These are phyloP conservation scores for Aquanectria penicillioides DNA, from an alignment of 2,329 filamentous ascomycete species.

Conservation along the genomic window DNA sequence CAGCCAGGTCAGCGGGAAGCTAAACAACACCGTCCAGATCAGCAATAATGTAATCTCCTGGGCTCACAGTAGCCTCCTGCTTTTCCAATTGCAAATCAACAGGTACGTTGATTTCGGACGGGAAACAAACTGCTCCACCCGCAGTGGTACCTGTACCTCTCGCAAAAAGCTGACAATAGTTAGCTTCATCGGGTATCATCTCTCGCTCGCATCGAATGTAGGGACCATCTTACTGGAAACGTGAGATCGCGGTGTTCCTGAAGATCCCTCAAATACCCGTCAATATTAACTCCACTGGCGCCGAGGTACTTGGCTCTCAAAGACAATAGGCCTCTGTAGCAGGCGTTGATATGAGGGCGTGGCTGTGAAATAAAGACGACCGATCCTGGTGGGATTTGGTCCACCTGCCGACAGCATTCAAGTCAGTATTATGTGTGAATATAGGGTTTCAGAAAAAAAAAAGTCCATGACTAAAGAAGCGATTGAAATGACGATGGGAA, in stretches of 20 bases:
- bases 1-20: slow-evolving; percentile 9
- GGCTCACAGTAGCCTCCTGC: slow-evolving; percentile 28
- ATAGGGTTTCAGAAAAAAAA: no score
- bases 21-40: slow-evolving; percentile 23
- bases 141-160: slow-evolving; percentile 21
- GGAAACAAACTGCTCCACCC: slow-evolving; percentile 14
- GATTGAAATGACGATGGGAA: no score
- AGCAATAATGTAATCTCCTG: slow-evolving; percentile 16
- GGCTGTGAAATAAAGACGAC: slow-evolving; percentile 28
- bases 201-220: no score
- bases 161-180: slow-evolving; percentile 5
- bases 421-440: no score
- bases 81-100: slow-evolving; percentile 25
- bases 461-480: no score
- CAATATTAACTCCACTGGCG: slow-evolving; percentile 16
- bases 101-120: slow-evolving; percentile 13
- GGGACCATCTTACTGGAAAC: slow-evolving; percentile 17
- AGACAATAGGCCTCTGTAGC: slow-evolving; percentile 29
- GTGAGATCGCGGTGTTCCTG: slow-evolving; percentile 28
- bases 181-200: no score
- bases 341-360: slow-evolving; percentile 15
- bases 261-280: slow-evolving; percentile 25
- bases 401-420: no score
- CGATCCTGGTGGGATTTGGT: slow-evolving; percentile 17
- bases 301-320: slow-evolving; percentile 20